Percentiles rank a stretch among this genome's conserved stretches.
phyloP scores from a whole-genome alignment of 2,329 filamentous ascomycete species.

The Hypoxylon sp. region DNA sequence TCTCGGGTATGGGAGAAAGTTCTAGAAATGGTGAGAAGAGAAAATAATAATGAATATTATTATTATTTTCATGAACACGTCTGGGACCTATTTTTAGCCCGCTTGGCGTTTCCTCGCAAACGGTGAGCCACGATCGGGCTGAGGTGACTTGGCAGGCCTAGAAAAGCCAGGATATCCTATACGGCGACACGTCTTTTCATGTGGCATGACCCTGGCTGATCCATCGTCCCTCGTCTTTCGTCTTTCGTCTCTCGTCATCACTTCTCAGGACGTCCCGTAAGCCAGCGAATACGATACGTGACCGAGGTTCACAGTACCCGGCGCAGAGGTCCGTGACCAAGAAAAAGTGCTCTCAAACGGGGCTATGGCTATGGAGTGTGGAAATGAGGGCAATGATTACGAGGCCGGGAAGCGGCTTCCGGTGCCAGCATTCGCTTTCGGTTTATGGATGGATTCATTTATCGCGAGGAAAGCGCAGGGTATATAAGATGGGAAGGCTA shows the following conservation, averaged over 20 bases:
- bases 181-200: conserved; percentile 10
- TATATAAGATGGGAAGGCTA: background rate
- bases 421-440: background rate
- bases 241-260: conserved; percentile 2
- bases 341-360: too few relatives aligned
- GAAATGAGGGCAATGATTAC: background rate
- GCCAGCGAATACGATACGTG: conserved; percentile 16
- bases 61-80: too few relatives aligned
- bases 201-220: conserved; percentile 35
- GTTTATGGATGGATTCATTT: background rate
- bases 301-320: conserved; percentile 6
- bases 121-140: too few relatives aligned
- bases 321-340: conserved; percentile 6
- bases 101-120: too few relatives aligned
- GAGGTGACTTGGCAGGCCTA: background rate
- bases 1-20: conserved; percentile 34
- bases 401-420: background rate
- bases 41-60: too few relatives aligned
- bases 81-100: too few relatives aligned
- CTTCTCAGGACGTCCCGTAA: background rate
- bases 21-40: conserved; percentile 45
- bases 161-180: background rate
- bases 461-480: background rate
- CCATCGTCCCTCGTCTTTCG: too few relatives aligned
- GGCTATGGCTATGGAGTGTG: too few relatives aligned